A percentile compares a stretch with the other conserved stretches of the same genome.
phyloP scores from a whole-genome alignment of 2,329 filamentous ascomycete species.

The Thermoascus crustaceus region DNA sequence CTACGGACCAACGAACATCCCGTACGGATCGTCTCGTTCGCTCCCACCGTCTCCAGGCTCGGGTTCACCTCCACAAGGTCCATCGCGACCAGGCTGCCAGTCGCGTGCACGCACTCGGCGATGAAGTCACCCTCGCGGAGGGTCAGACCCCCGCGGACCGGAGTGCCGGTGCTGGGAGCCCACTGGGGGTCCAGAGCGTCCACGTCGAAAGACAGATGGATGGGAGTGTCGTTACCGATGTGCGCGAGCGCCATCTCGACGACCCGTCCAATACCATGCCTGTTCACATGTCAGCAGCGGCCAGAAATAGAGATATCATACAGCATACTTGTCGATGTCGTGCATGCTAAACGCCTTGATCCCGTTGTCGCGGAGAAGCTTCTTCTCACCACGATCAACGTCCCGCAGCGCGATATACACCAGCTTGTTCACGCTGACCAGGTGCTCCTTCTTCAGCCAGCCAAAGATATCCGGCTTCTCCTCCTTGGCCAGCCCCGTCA shows the following conservation, averaged over 20 bases:
- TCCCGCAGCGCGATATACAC: constrained; percentile 96
- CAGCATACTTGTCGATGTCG: constrained; percentile 74
- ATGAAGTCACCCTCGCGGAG: constrained; percentile 95
- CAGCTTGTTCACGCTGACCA: constrained; percentile 66
- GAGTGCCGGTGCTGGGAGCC: constrained; percentile 92
- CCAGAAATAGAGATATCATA: background rate
- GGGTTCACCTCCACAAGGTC: constrained; percentile 80
- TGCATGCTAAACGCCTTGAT: constrained; percentile 99
- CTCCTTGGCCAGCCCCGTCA: constrained; percentile 75
- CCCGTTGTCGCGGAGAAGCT: constrained; percentile 74
- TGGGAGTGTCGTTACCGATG: constrained; percentile 88
- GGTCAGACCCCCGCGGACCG: constrained; percentile 86
- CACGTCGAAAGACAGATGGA: constrained; percentile 95
- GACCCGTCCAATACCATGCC: constrained; percentile 86
- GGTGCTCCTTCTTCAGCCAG: constrained; percentile 62
- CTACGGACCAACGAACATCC: constrained; percentile 88
- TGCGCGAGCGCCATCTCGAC: constrained; percentile 98
- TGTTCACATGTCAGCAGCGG: constrained; percentile 26
- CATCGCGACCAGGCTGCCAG: constrained; percentile 68
- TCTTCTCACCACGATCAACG: constrained; percentile 90
- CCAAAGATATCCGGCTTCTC: constrained; percentile 74
- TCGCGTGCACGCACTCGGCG: constrained; percentile 76
- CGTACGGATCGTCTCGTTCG: constrained; percentile 77
- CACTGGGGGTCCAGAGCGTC: constrained; percentile 93
- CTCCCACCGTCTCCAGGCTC: constrained; percentile 59